phyloP scores from a whole-genome alignment of 192 early-diverging fungal genomes.

The Coemansia sp. region DNA sequence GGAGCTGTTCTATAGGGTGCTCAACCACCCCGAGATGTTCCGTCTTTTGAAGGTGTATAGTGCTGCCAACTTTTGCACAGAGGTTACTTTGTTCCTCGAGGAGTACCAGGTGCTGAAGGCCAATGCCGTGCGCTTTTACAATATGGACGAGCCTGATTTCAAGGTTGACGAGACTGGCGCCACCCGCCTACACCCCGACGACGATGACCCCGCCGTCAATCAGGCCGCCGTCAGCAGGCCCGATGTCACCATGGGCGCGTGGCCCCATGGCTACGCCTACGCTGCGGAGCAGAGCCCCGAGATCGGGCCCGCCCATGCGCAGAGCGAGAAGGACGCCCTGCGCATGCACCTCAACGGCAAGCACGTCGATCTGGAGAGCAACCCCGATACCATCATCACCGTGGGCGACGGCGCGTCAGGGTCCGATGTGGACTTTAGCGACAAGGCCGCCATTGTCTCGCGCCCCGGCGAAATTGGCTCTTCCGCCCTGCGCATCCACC shows the following conservation, averaged over 20 bases:
- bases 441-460: constrained; percentile 24
- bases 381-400: constrained; percentile 46
- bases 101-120: constrained; percentile 57
- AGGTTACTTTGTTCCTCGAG: constrained; percentile 54
- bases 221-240: constrained; percentile 14
- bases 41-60: constrained; percentile 49
- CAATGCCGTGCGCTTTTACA: constrained; percentile 54
- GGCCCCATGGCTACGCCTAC: constrained; percentile 2
- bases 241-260: constrained; percentile 18
- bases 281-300: neutral
- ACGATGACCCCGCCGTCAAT: neutral
- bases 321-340: constrained; percentile 37
- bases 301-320: neutral
- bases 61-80: constrained; percentile 53
- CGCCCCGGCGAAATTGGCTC: constrained; percentile 2
- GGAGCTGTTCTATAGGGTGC: constrained; percentile 52
- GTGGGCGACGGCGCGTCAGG: constrained; percentile 12
- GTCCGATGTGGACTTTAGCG: constrained; percentile 32
- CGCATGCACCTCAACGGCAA: constrained; percentile 40
- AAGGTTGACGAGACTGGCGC: constrained; percentile 26
- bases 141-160: constrained; percentile 52
- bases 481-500: constrained; percentile 1
- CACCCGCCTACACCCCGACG: neutral
- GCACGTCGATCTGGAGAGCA: constrained; percentile 45
- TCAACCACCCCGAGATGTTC: constrained; percentile 54